A percentile compares a stretch with the other conserved stretches of the same genome.
These are phyloP conservation scores for Flaveria bidentis DNA, from an alignment of 129 eudicot species.

Conservation along the genomic window DNA sequence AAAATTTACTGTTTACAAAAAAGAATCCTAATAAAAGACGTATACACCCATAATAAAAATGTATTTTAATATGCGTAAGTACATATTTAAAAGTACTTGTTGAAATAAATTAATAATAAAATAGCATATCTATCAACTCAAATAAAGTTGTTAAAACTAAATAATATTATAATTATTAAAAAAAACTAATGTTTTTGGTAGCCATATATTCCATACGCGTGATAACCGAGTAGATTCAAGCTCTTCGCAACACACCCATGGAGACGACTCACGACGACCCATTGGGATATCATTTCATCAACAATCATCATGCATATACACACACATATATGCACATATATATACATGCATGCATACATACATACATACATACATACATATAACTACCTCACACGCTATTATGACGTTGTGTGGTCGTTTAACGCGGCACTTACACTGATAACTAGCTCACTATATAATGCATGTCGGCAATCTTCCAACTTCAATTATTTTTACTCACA, in stretches of 20 bases:
- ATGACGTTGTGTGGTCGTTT: conserved; percentile 18
- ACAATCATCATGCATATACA: neutral
- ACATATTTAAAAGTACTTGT: too few species aligned
- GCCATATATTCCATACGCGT: conserved; percentile 14
- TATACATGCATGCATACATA: neutral
- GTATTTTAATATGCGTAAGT: too few species aligned
- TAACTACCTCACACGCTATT: too few species aligned
- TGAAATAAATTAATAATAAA: too few species aligned
- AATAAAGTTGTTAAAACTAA: too few species aligned
- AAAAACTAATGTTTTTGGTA: neutral
- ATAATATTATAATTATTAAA: too few species aligned
- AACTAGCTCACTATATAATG: neutral
- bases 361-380: neutral
- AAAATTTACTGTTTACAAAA: too few species aligned
- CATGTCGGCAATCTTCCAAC: conserved; percentile 17
- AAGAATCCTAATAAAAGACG: too few species aligned
- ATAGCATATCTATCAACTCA: too few species aligned
- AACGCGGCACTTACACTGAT: conserved; percentile 34
- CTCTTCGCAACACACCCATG: conserved; percentile 14
- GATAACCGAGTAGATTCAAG: conserved; percentile 26
- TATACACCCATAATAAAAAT: too few species aligned
- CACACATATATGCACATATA: neutral
- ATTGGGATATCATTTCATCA: neutral
- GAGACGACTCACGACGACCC: conserved; percentile 22
- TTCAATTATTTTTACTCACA: conserved; percentile 10